Evolutionary conservation across 768 basidiomycete species (phyloP).

Genomic region (Mycena pura): DNA sequence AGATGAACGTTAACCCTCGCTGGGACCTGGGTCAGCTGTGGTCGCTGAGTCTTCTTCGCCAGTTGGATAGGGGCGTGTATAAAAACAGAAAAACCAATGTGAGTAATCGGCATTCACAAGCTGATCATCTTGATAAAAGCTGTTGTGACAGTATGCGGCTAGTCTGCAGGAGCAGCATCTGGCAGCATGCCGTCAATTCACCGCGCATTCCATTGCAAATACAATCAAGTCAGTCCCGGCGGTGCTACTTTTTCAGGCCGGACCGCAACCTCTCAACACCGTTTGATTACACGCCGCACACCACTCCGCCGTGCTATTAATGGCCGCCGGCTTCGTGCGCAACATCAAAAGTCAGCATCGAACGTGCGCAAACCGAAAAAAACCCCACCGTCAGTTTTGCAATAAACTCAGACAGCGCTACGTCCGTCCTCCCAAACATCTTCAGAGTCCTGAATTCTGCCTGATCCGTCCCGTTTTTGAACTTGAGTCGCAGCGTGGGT

Average conservation of each 20-base stretch:
- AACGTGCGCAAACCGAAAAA: not conserved
- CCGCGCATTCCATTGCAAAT: too few species aligned
- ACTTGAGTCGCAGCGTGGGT: slow-evolving; percentile 51
- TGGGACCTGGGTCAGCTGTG: too few species aligned
- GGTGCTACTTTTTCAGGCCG: not conserved
- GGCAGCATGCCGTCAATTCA: too few species aligned
- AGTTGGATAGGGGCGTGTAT: too few species aligned
- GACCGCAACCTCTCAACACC: slow-evolving; percentile 44
- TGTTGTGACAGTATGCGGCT: too few species aligned
- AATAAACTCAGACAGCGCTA: slow-evolving; percentile 49
- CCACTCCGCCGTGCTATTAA: slow-evolving; percentile 54
- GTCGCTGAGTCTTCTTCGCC: too few species aligned
- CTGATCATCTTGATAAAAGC: too few species aligned
- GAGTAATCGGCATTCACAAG: too few species aligned
- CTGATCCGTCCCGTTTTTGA: slow-evolving; percentile 56
- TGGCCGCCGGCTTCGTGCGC: slow-evolving; percentile 38
- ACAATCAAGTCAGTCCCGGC: too few species aligned
- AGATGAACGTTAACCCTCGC: too few species aligned
- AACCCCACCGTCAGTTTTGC: slow-evolving; percentile 42
- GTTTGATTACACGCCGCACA: slow-evolving; percentile 52
- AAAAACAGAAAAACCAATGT: too few species aligned
- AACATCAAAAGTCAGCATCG: not conserved
- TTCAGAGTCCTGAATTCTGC: slow-evolving; percentile 40
- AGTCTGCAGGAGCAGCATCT: too few species aligned
- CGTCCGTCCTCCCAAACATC: slow-evolving; percentile 39